Conservation (phyloP, 1,139 yeast genomes). For the Hansenula lynferdii region DNA sequence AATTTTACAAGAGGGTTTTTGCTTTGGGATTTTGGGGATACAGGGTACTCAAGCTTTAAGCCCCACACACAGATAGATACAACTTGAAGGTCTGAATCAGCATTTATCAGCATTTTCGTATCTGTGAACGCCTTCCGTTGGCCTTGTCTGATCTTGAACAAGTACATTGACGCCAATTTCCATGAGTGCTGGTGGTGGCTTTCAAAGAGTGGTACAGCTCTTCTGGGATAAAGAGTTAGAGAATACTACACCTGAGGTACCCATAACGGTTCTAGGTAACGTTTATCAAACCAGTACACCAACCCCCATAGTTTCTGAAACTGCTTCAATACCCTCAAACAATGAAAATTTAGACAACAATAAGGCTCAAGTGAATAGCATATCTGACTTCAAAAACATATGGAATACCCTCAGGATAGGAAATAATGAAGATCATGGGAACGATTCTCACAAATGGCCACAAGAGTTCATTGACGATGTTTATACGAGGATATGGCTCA, state of each 20-base stretch:
- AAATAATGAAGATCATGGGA: slow-evolving; percentile 4
- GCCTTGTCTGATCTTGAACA: not conserved
- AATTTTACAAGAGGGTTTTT: no score
- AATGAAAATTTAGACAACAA: not conserved
- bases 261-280: slow-evolving; percentile 38
- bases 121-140: not conserved
- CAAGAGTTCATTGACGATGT: slow-evolving; percentile 48
- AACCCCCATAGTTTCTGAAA: not conserved
- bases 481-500: slow-evolving; percentile 59
- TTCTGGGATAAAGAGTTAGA: slow-evolving; percentile 38
- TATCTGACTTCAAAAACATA: slow-evolving; percentile 20
- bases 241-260: slow-evolving; percentile 33
- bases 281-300: slow-evolving; percentile 18
- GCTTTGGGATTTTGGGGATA: no score
- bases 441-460: slow-evolving; percentile 35
- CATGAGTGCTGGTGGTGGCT: slow-evolving; percentile 17
- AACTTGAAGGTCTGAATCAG: no score
- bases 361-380: slow-evolving; percentile 4
- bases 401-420: slow-evolving; percentile 10
- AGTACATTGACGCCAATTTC: no score
- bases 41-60: no score
- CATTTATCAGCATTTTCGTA: no score
- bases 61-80: no score
- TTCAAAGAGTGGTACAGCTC: slow-evolving; percentile 36
- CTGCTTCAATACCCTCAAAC: slow-evolving; percentile 1